A percentile compares a stretch with the other conserved stretches of the same genome.
Conservation (phyloP, 1,139 yeast genomes). For the Yamadazyma jaroonii region DNA sequence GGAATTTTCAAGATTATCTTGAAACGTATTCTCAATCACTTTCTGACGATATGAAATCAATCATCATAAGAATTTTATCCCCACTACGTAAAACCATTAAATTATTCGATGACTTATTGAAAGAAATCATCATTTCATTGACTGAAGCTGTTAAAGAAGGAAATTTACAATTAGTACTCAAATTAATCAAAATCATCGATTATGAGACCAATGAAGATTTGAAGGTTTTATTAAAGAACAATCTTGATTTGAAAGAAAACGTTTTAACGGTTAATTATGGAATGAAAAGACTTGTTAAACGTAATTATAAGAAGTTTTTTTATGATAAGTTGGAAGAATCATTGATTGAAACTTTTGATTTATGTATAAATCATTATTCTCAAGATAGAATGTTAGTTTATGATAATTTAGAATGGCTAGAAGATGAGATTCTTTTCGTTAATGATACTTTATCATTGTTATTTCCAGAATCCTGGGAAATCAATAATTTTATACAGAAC, state of each 20-base stretch:
- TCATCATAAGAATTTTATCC: slow-evolving; percentile 57
- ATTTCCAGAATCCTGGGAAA: slow-evolving; percentile 71
- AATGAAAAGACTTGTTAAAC: slow-evolving; percentile 40
- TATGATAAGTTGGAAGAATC: slow-evolving; percentile 58
- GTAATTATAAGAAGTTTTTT: slow-evolving; percentile 69
- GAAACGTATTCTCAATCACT: slow-evolving; percentile 49
- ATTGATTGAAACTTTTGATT: slow-evolving; percentile 63
- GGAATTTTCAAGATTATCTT: slow-evolving; percentile 80
- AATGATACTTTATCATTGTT: slow-evolving; percentile 55
- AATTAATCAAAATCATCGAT: slow-evolving; percentile 74
- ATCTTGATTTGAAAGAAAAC: slow-evolving; percentile 30
- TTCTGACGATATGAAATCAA: slow-evolving; percentile 69
- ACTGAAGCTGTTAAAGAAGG: slow-evolving; percentile 71
- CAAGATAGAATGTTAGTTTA: slow-evolving; percentile 57
- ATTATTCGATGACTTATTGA: slow-evolving; percentile 63
- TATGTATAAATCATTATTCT: slow-evolving; percentile 58
- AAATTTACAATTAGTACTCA: slow-evolving; percentile 64
- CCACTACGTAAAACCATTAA: slow-evolving; percentile 49
- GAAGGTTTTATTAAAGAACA: slow-evolving; percentile 51
- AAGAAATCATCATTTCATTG: slow-evolving; percentile 58
- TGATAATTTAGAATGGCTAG: slow-evolving; percentile 79
- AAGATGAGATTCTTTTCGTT: slow-evolving; percentile 71
- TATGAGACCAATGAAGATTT: slow-evolving; percentile 78
- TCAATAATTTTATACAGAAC: slow-evolving; percentile 58
- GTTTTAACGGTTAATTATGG: slow-evolving; percentile 25